Percentiles rank a stretch among this genome's conserved stretches.
Conservation (phyloP, 768 basidiomycete species). For the Cubamyces sp. region DNA sequence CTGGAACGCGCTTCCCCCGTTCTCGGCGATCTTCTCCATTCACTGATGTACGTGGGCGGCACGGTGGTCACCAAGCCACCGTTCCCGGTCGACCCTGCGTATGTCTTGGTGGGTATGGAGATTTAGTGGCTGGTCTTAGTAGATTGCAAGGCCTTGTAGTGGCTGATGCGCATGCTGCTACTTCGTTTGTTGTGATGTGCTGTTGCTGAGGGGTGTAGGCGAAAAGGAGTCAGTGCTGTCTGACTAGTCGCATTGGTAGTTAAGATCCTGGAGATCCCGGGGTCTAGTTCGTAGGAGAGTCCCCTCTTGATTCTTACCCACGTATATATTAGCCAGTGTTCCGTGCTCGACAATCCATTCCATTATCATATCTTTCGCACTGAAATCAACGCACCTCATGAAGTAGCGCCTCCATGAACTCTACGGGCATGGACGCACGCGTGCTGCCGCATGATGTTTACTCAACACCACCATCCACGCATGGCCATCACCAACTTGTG, state of each 20-base stretch:
- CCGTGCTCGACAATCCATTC: not conserved
- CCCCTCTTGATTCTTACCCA: not conserved
- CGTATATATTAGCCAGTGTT: slow-evolving; percentile 2
- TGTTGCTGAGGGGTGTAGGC: slow-evolving; percentile 1
- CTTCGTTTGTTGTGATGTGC: not conserved
- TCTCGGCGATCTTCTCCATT: slow-evolving; percentile 78
- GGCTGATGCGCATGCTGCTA: not conserved
- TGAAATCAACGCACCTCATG: no score
- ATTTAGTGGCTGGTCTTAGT: slow-evolving; percentile 46
- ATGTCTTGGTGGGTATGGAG: slow-evolving; percentile 86
- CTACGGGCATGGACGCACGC: not conserved
- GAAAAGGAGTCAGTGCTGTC: slow-evolving; percentile 8
- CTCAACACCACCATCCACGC: not conserved
- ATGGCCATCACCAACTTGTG: not conserved
- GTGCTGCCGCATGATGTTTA: not conserved
- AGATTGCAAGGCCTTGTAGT: not conserved
- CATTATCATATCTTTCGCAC: not conserved
- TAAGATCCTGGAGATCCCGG: not conserved
- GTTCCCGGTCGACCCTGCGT: slow-evolving; percentile 75
- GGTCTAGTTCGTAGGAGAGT: slow-evolving; percentile 1
- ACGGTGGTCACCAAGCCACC: slow-evolving; percentile 81
- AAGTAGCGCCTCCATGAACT: no score
- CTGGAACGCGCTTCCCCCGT: slow-evolving; percentile 74
- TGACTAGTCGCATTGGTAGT: not conserved
- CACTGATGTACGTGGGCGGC: slow-evolving; percentile 92